Percentiles rank a stretch among this genome's conserved stretches.
These are phyloP conservation scores for Bolboschoenoplectus hybrid DNA, from an alignment of 202 grass and related monocot species.

Conservation along the genomic window DNA sequence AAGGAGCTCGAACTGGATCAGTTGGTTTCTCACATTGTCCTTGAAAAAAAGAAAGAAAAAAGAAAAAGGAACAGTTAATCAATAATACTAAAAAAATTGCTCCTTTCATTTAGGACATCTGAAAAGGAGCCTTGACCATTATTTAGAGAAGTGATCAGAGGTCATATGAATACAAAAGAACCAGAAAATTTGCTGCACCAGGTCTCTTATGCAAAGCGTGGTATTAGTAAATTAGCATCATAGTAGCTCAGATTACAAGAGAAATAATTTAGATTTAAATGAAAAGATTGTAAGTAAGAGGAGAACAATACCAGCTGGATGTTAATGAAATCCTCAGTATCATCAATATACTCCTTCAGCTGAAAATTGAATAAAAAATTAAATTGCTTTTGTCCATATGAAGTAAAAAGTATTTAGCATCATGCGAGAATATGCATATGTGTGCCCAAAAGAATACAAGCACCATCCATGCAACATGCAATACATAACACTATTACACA, in stretches of 20 bases:
- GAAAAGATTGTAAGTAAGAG: neutral
- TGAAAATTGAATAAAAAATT: constrained; percentile 39
- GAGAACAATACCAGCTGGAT: constrained; percentile 71
- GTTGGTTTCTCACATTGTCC: constrained; percentile 91
- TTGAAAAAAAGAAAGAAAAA: constrained; percentile 42
- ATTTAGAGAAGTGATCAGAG: neutral
- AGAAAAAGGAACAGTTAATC: neutral
- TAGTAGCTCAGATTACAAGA: constrained; percentile 12
- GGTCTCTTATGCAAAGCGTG: neutral
- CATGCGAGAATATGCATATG: neutral
- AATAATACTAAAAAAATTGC: constrained; percentile 7
- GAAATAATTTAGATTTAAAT: neutral
- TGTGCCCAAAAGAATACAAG: neutral
- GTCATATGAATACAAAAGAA: neutral
- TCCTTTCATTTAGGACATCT: neutral
- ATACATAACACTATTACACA: neutral
- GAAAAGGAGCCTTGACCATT: neutral
- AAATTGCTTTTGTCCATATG: neutral
- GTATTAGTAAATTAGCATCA: neutral
- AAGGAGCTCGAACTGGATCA: constrained; percentile 94
- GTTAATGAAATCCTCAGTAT: constrained; percentile 90
- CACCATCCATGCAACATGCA: neutral
- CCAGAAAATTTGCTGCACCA: neutral
- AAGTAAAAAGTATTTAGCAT: neutral
- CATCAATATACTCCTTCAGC: constrained; percentile 93